Conservation (phyloP, 805 yeast genomes). For the Saccharomycopsis sp. region DNA sequence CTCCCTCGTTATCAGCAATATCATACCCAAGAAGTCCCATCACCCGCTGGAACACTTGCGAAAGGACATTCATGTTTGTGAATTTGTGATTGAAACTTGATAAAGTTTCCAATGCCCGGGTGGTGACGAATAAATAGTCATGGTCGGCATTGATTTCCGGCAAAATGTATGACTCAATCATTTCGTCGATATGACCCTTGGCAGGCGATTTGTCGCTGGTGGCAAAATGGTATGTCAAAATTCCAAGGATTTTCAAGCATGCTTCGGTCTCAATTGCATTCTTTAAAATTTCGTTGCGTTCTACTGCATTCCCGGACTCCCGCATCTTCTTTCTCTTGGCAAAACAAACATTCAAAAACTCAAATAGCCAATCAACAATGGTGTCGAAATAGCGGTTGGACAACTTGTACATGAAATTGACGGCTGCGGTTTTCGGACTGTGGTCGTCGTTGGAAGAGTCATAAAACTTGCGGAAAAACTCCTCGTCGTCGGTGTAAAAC, state of each 20-base stretch:
- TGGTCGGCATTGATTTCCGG: constrained; percentile 50
- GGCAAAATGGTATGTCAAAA: constrained; percentile 46
- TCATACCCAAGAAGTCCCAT: constrained; percentile 21
- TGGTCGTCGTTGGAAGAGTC: constrained; percentile 53
- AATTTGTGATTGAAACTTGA: constrained; percentile 30
- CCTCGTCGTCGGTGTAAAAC: constrained; percentile 75
- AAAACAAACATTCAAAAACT: constrained; percentile 46
- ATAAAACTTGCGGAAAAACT: constrained; percentile 66
- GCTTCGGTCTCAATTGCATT: constrained; percentile 70
- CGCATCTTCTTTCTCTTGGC: constrained; percentile 26
- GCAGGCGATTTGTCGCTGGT: constrained; percentile 37
- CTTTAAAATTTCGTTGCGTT: constrained; percentile 29
- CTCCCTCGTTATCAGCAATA: not conserved
- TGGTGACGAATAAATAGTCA: constrained; percentile 54
- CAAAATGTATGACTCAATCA: constrained; percentile 49
- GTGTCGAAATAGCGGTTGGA: constrained; percentile 12
- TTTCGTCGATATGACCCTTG: constrained; percentile 50
- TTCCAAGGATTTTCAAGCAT: constrained; percentile 68
- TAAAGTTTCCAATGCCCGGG: constrained; percentile 59
- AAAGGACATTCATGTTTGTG: constrained; percentile 31
- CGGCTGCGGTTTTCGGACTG: constrained; percentile 75
- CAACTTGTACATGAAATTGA: constrained; percentile 46
- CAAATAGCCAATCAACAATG: constrained; percentile 33
- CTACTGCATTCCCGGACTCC: constrained; percentile 27
- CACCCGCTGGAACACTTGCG: constrained; percentile 33